Conservation (phyloP, 139 green algal species). For the Asterochloris erici region DNA sequence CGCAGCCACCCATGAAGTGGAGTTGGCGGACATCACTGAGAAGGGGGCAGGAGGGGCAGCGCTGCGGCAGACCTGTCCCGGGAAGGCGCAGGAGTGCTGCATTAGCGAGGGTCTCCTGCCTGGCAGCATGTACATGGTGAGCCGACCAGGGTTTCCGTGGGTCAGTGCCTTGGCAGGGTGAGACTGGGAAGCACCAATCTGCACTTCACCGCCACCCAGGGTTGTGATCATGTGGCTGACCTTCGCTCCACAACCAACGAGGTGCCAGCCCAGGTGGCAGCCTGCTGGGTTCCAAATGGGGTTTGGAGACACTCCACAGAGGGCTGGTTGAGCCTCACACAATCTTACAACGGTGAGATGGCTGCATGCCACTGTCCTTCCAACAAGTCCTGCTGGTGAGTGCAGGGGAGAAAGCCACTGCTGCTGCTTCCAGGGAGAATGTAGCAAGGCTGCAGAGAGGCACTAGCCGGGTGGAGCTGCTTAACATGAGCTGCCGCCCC, state of each 20-base stretch:
- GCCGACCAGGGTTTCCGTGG: not conserved
- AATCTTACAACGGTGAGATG: too few relatives aligned
- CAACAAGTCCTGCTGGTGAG: too few relatives aligned
- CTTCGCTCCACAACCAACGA: too few relatives aligned
- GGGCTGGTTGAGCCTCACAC: too few relatives aligned
- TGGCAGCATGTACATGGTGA: conserved; percentile 8
- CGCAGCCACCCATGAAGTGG: conserved; percentile 1
- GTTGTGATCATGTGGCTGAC: too few relatives aligned
- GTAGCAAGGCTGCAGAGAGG: not conserved
- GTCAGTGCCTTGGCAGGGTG: too few relatives aligned
- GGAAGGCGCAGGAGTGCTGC: conserved; percentile 4
- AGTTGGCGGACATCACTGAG: not conserved
- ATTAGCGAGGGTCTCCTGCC: conserved; percentile 1
- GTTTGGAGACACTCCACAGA: too few relatives aligned
- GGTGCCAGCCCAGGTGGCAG: too few relatives aligned
- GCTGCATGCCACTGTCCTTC: too few relatives aligned
- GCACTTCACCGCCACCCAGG: too few relatives aligned
- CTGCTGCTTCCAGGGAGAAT: not conserved
- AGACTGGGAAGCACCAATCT: too few relatives aligned
- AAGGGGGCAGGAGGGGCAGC: not conserved
- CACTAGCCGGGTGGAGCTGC: not conserved
- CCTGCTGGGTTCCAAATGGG: too few relatives aligned
- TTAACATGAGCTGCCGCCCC: not conserved
- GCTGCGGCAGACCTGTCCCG: conserved; percentile 2
- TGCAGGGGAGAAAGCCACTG: not conserved